Conservation (phyloP, 1,284 basidiomycete species). For the Cutaneotrichosporon cutaneum region DNA sequence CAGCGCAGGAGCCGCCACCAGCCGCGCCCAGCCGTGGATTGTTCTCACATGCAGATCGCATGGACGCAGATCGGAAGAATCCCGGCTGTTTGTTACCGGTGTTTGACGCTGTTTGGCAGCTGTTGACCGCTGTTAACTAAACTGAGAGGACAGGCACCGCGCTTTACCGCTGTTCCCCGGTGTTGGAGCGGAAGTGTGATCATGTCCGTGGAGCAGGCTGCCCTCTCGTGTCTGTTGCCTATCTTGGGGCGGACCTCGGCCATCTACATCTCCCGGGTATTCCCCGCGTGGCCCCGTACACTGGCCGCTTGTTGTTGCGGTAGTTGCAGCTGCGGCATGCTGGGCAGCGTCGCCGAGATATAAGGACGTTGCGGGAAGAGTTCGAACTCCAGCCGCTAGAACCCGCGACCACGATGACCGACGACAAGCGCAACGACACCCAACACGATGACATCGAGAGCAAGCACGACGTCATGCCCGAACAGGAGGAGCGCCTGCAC, state of each 20-base stretch:
- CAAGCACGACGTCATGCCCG: conserved; percentile 23
- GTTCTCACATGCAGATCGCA: neutral
- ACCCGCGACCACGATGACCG: neutral
- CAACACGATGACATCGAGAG: conserved; percentile 11
- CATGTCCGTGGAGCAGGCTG: too few relatives aligned
- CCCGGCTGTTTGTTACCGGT: neutral
- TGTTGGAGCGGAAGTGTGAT: neutral
- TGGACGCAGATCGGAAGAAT: too few relatives aligned
- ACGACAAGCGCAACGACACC: neutral
- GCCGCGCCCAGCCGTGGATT: neutral
- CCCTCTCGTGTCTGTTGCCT: neutral
- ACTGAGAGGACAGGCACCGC: neutral
- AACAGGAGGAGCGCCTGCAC: conserved; percentile 24
- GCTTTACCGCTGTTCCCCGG: neutral
- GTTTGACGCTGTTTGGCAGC: neutral
- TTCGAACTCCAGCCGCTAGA: neutral
- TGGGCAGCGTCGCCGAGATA: neutral
- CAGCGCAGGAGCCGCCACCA: too few relatives aligned
- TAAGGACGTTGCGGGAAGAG: neutral
- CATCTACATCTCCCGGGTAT: neutral
- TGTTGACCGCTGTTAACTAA: neutral
- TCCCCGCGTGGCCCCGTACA: neutral
- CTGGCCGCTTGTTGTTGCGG: neutral
- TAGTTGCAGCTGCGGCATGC: neutral
- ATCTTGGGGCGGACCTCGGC: neutral